These are phyloP conservation scores for Apophysomyces variabilis DNA, from an alignment of 371 early-diverging fungal species.

Conservation along the genomic window DNA sequence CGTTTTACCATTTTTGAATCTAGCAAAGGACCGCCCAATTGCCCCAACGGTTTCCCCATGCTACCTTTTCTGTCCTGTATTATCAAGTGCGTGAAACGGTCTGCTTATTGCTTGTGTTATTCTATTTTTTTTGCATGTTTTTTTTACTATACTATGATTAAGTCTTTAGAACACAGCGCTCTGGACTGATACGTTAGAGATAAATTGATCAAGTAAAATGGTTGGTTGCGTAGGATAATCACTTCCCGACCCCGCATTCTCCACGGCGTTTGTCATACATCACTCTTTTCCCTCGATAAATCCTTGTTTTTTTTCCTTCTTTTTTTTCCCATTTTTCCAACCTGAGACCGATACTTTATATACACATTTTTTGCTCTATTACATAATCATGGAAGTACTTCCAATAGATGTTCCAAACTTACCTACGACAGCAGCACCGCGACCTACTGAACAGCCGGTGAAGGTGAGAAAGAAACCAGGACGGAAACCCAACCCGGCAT, in stretches of 20 bases:
- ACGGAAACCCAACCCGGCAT: conserved; percentile 78
- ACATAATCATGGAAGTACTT: not conserved
- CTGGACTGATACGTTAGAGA: not conserved
- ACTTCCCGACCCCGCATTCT: conserved; percentile 8
- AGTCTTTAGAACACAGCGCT: too few species aligned
- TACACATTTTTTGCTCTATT: conserved; percentile 2
- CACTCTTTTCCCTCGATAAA: not conserved
- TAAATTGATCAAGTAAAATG: not conserved
- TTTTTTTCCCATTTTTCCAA: conserved; percentile 2
- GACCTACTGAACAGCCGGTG: conserved; percentile 28
- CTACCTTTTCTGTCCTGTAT: too few species aligned
- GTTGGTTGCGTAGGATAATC: conserved; percentile 16
- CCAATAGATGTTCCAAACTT: not conserved
- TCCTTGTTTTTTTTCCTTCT: not conserved
- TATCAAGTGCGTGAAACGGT: too few species aligned
- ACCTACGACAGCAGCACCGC: not conserved
- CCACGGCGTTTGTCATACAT: not conserved
- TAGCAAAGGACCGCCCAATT: too few species aligned
- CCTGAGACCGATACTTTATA: not conserved
- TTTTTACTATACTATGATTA: too few species aligned
- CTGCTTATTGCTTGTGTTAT: too few species aligned
- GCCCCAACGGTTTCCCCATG: too few species aligned
- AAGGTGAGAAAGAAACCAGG: conserved; percentile 78
- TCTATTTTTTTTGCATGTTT: too few species aligned
- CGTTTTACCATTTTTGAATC: too few species aligned